A percentile compares a stretch with the other conserved stretches of the same genome.
Evolutionary conservation across 805 yeast genomes (phyloP).

Genomic region (Ogataea neopini): DNA sequence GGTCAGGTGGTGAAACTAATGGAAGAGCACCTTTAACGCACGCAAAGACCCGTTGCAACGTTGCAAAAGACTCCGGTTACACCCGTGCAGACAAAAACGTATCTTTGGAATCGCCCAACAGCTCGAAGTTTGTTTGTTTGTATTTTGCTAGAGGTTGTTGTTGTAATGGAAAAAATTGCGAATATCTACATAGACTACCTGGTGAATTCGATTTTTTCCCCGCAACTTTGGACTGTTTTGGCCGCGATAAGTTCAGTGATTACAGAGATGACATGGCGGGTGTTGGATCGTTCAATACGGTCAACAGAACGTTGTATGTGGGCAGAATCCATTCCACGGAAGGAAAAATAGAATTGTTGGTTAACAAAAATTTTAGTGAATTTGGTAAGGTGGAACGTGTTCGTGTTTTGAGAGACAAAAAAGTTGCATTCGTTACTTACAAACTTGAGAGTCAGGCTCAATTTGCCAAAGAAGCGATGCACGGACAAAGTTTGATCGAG

Average conservation of each 20-base stretch:
- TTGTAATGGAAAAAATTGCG: slow-evolving; percentile 72
- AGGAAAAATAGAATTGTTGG: slow-evolving; percentile 38
- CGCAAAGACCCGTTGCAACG: slow-evolving; percentile 61
- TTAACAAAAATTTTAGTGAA: slow-evolving; percentile 59
- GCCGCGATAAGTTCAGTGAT: slow-evolving; percentile 79
- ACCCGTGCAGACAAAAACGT: slow-evolving; percentile 63
- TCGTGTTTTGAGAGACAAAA: slow-evolving; percentile 57
- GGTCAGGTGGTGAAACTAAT: slow-evolving; percentile 76
- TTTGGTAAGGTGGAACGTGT: slow-evolving; percentile 77
- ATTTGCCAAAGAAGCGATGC: slow-evolving; percentile 95
- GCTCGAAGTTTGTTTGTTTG: slow-evolving; percentile 60
- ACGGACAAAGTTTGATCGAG: slow-evolving; percentile 62
- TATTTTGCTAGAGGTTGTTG: slow-evolving; percentile 92
- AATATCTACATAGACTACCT: slow-evolving; percentile 79
- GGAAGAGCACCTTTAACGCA: slow-evolving; percentile 40
- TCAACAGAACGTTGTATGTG: slow-evolving; percentile 76
- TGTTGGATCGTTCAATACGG: slow-evolving; percentile 71
- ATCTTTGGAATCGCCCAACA: slow-evolving; percentile 27
- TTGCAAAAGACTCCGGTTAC: slow-evolving; percentile 67
- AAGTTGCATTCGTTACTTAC: slow-evolving; percentile 79
- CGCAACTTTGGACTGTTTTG: slow-evolving; percentile 84
- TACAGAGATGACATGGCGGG: slow-evolving; percentile 95
- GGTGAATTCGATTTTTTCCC: slow-evolving; percentile 54
- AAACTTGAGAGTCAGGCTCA: slow-evolving; percentile 75
- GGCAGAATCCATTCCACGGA: slow-evolving; percentile 53